Percentiles rank a stretch among this genome's conserved stretches.
phyloP scores from a whole-genome alignment of 2,329 filamentous ascomycete species.

The Aspergillus pseudoglaucus region DNA sequence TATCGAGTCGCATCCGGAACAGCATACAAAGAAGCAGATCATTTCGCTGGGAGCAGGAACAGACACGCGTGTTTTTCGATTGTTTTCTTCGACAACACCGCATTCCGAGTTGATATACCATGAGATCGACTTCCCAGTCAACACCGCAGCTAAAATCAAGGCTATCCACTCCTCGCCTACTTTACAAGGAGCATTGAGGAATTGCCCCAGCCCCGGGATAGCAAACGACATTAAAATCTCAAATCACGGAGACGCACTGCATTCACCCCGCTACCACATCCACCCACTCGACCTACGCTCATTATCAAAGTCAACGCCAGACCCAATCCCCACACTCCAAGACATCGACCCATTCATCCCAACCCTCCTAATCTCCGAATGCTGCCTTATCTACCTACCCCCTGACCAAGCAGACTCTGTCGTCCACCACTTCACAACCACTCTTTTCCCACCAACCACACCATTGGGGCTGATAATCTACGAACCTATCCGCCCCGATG shows the following conservation, averaged over 20 bases:
- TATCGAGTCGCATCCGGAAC: slow-evolving; percentile 40
- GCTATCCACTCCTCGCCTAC: slow-evolving; percentile 29
- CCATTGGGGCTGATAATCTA: slow-evolving; percentile 66
- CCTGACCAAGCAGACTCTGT: slow-evolving; percentile 58
- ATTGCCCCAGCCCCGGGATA: slow-evolving; percentile 14
- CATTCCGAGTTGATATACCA: slow-evolving; percentile 64
- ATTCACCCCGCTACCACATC: slow-evolving; percentile 44
- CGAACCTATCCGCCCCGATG: slow-evolving; percentile 77
- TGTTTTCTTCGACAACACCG: slow-evolving; percentile 49
- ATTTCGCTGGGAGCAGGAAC: slow-evolving; percentile 90
- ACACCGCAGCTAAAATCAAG: slow-evolving; percentile 60
- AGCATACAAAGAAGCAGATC: slow-evolving; percentile 55
- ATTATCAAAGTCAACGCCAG: slow-evolving; percentile 27
- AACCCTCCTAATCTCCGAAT: slow-evolving; percentile 86
- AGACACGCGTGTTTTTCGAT: slow-evolving; percentile 78
- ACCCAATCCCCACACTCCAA: slow-evolving; percentile 21
- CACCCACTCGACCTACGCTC: slow-evolving; percentile 67
- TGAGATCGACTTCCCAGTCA: slow-evolving; percentile 80
- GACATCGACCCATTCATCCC: slow-evolving; percentile 56
- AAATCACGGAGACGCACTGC: slow-evolving; percentile 35
- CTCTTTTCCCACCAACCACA: slow-evolving; percentile 40
- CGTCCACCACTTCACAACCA: slow-evolving; percentile 57
- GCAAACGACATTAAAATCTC: slow-evolving; percentile 31
- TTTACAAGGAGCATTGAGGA: slow-evolving; percentile 22
- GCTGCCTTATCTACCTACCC: slow-evolving; percentile 85